Base-by-base conservation (phyloP, 2,329 filamentous ascomycete species). In the Talaromyces albobiverticillius region DNA sequence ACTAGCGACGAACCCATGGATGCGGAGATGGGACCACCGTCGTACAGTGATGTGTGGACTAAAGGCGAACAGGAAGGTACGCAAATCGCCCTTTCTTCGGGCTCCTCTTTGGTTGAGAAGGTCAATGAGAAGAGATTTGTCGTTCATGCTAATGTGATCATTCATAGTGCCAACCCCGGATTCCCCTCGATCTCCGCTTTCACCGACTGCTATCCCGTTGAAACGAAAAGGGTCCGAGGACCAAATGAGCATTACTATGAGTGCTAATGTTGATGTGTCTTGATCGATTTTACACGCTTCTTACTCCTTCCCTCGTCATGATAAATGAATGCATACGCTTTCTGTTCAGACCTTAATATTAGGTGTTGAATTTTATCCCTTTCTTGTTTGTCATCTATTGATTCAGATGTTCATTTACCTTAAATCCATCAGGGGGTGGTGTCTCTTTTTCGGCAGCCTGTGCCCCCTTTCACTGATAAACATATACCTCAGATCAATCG, bases 211-310 rank as follows among this genome's bases (percentile, higher is more conserved):
- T 10, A 70, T 70, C 56, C 70, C 66, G 45, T 54, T 71, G 43
- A 72, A 72, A 56, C 68, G 69, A 45, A 71, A 71, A 57, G 63
- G 61, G 20, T 56, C 58, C 20, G 62, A 57, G 22, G 60, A 60
- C n/a, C 51, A 51, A 43, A 52, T 60, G 55, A 55, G 55, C 38
- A 52, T 52, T 22, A 18, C 50, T n/a, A 26, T 45, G 20, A 45
- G 41, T 11, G 20, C 50, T 22, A 31, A 34, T 38, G 23, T 46
- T 20, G 50, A 45, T 23, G 41, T 23, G 20, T 46, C 41, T 40
- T 52, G 16, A 42, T n/a, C n/a, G n/a, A n/a, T n/a, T n/a, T n/a
- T n/a, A 25, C 43, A 22, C 18, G 13, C 26, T 52, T 38, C n/a
- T 38, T 8, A 38, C 34, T 7, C 2, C 9, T 16, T 36, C 16